Conservation (phyloP, 2,329 filamentous ascomycete genomes). For the Penicillium sp. region DNA sequence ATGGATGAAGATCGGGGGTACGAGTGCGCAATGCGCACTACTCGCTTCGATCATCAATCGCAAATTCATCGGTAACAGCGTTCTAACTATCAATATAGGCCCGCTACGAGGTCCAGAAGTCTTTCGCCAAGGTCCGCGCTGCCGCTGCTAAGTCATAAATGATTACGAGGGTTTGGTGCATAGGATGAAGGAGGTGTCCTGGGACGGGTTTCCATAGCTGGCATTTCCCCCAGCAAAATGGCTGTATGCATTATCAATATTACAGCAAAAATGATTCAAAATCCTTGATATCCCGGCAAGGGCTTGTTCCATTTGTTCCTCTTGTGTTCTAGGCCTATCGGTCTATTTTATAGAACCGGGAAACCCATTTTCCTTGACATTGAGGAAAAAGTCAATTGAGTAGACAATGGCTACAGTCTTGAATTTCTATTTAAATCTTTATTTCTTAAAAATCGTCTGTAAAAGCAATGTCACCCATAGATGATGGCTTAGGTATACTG, state of each 20-base stretch:
- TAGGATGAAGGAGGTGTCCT: constrained; percentile 42
- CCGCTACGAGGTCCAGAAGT: constrained; percentile 96
- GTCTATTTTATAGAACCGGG: constrained; percentile 19
- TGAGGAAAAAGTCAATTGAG: constrained; percentile 13
- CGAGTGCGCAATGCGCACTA: neutral
- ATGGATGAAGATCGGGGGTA: neutral
- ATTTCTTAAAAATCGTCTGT: neutral
- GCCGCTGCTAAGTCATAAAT: constrained; percentile 62
- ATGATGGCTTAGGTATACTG: neutral
- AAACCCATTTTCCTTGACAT: constrained; percentile 7
- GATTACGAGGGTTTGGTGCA: constrained; percentile 40
- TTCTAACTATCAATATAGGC: constrained; percentile 44
- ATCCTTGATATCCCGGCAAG: constrained; percentile 39
- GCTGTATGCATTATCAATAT: constrained; percentile 41
- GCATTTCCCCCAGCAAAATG: constrained; percentile 36
- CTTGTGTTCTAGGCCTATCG: constrained; percentile 17
- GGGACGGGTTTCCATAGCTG: constrained; percentile 38
- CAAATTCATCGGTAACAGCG: constrained; percentile 2
- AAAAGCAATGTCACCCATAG: neutral
- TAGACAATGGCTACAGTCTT: constrained; percentile 8
- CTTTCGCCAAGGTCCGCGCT: constrained; percentile 86
- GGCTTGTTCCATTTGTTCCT: constrained; percentile 21
- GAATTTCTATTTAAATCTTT: constrained; percentile 3
- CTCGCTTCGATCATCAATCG: neutral
- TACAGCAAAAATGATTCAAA: constrained; percentile 44